Evolutionary conservation across 1,284 basidiomycete species (phyloP).

Genomic region (Porogramme epimiltina): DNA sequence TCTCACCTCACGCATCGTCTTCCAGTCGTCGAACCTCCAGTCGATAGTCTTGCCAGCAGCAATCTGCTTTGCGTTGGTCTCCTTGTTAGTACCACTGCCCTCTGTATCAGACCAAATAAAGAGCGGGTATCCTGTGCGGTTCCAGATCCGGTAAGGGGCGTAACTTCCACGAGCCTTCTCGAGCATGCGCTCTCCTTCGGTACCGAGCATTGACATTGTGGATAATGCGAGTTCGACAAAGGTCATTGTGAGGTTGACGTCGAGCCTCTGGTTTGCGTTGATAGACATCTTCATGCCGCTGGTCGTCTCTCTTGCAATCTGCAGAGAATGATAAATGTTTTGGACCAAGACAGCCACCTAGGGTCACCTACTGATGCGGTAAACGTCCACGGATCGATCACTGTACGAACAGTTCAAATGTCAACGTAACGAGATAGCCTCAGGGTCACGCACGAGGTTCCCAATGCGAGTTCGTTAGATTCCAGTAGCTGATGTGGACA

Average conservation of each 20-base stretch:
- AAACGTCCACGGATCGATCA: slow-evolving; percentile 97
- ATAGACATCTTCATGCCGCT: slow-evolving; percentile 67
- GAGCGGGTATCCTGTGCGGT: slow-evolving; percentile 86
- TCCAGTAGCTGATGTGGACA: slow-evolving; percentile 93
- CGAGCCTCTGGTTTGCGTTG: slow-evolving; percentile 82
- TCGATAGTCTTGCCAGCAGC: slow-evolving; percentile 81
- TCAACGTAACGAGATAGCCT: neutral
- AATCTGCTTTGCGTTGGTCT: slow-evolving; percentile 54
- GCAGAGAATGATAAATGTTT: neutral
- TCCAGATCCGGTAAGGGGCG: slow-evolving; percentile 92
- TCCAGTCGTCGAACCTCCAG: slow-evolving; percentile 99
- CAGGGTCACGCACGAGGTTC: slow-evolving; percentile 74
- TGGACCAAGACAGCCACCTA: neutral
- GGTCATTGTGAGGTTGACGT: slow-evolving; percentile 91
- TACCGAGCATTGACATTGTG: slow-evolving; percentile 71
- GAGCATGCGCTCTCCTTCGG: slow-evolving; percentile 73
- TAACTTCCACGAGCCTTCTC: slow-evolving; percentile 82
- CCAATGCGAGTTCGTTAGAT: slow-evolving; percentile 97
- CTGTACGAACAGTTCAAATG: slow-evolving; percentile 36
- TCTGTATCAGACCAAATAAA: slow-evolving; percentile 83
- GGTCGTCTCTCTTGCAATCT: slow-evolving; percentile 58
- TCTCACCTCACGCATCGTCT: slow-evolving; percentile 87
- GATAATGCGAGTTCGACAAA: slow-evolving; percentile 89
- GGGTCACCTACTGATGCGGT: slow-evolving; percentile 63
- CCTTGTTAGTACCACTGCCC: slow-evolving; percentile 47